Evolutionary conservation across 768 basidiomycete genomes (phyloP).

Genomic region (Gloeostereum incarnatum): DNA sequence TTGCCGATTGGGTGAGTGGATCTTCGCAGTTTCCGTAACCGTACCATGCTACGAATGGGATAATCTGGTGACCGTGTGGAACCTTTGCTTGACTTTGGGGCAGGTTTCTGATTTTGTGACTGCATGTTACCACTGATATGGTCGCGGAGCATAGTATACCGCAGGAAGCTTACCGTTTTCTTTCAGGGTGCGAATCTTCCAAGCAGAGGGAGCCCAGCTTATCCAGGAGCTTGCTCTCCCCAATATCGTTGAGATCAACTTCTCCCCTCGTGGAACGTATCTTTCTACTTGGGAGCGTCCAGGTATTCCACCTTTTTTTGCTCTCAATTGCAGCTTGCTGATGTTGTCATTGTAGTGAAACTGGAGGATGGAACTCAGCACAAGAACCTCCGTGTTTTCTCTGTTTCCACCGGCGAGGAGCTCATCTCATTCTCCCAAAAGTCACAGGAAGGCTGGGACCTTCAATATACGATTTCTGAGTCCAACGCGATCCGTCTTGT

Average conservation of each 20-base stretch:
- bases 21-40: too few species aligned
- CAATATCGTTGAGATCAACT: slow-evolving; percentile 76
- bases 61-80: slow-evolving; percentile 10
- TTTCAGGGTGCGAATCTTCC: slow-evolving; percentile 63
- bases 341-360: slow-evolving; percentile 39
- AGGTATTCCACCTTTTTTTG: slow-evolving; percentile 25
- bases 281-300: slow-evolving; percentile 95
- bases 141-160: too few species aligned
- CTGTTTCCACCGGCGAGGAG: slow-evolving; percentile 78
- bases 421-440: slow-evolving; percentile 85
- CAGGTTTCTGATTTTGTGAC: too few species aligned
- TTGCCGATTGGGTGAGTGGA: slow-evolving; percentile 67
- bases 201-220: slow-evolving; percentile 65
- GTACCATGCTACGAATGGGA: slow-evolving; percentile 8
- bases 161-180: too few species aligned
- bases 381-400: slow-evolving; percentile 92
- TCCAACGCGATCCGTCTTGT: slow-evolving; percentile 79
- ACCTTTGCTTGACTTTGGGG: too few species aligned
- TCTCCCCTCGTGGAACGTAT: slow-evolving; percentile 91
- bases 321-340: not conserved
- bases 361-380: slow-evolving; percentile 86
- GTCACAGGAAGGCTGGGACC: slow-evolving; percentile 82
- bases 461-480: slow-evolving; percentile 88
- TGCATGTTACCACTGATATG: too few species aligned
- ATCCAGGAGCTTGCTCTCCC: slow-evolving; percentile 67